Conservation (phyloP, 306 rosid genomes). For the Citrullus colocynthis region DNA sequence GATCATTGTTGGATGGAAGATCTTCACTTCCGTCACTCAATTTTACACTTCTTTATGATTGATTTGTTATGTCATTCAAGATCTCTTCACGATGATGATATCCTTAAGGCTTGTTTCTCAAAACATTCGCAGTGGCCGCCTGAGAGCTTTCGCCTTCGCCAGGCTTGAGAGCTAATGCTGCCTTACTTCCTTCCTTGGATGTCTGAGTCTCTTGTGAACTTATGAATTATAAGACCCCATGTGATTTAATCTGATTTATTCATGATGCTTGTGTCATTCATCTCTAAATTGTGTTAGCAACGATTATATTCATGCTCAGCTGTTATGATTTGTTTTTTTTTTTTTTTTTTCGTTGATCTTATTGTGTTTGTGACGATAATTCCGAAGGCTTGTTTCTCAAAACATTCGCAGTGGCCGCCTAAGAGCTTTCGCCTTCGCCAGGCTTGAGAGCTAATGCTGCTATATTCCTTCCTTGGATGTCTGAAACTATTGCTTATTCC, state of each 20-base stretch:
- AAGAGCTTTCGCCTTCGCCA: conserved; percentile 9
- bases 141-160: conserved; percentile 13
- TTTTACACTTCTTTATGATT: too few relatives aligned
- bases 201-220: background rate
- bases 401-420: conserved; percentile 20
- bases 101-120: conserved; percentile 3
- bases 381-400: conserved; percentile 19
- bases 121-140: conserved; percentile 19
- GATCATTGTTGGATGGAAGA: conserved; percentile 1
- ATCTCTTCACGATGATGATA: conserved; percentile 2
- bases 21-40: too few relatives aligned
- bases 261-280: background rate
- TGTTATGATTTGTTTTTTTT: too few relatives aligned
- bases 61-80: background rate
- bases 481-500: background rate
- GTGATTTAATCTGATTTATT: too few relatives aligned
- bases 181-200: conserved; percentile 4
- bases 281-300: too few relatives aligned
- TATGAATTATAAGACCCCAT: background rate
- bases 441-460: conserved; percentile 10
- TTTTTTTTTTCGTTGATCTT: too few relatives aligned
- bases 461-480: background rate
- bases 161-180: conserved; percentile 16
- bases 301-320: too few relatives aligned
- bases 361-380: conserved; percentile 13